Evolutionary conservation across 2,329 filamentous ascomycete species (phyloP), one percentile per base, ranked within the genome.

Genomic region (Penicillium janthinellum): DNA sequence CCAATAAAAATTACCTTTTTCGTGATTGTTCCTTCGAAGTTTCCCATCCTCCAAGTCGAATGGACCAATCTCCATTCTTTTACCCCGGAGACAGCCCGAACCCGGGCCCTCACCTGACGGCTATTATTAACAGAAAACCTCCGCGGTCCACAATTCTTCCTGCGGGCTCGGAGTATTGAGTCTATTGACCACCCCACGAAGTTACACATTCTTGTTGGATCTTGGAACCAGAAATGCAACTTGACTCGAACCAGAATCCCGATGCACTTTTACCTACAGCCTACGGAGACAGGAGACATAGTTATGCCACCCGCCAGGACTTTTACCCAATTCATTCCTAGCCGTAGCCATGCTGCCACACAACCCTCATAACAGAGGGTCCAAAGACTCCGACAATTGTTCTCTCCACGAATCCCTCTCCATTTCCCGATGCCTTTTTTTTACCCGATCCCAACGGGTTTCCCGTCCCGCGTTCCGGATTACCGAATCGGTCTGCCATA

Each of bases 401-500:
- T 10, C 31, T 6, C 20, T 39, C 42, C 3, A 14, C 44, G 14
- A 49, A 17, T 17, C 2, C 5, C 20, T 15, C 38, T 17, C 17
- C 28, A 37, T 49, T 49, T 47, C 34, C 53, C 37, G 54, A 50
- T 35, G 8, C n/a, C 12, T 47, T 50, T 35, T 53, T 58, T 53
- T 58, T 54, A 28, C 37, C 55, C 49, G 49, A 60, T 52, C 45
- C 37, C 42, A 50, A 47, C 56, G 44, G 55, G 52, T 22, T 54
- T 56, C 57, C 60, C 61, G 55, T 56, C 42, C 51, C 41, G 60
- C 56, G 59, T 54, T 61, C 57, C 61, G 63, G 59, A 65, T 57
- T 65, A 62, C 63, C 63, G 63, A 65, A 64, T 65, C 63, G 58
- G 63, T 63, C 48, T 53, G 42, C 20, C 34, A 48, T 44, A 45